These are phyloP conservation scores for Yamadazyma triangularis DNA, from an alignment of 1,139 yeast species.

Conservation along the genomic window DNA sequence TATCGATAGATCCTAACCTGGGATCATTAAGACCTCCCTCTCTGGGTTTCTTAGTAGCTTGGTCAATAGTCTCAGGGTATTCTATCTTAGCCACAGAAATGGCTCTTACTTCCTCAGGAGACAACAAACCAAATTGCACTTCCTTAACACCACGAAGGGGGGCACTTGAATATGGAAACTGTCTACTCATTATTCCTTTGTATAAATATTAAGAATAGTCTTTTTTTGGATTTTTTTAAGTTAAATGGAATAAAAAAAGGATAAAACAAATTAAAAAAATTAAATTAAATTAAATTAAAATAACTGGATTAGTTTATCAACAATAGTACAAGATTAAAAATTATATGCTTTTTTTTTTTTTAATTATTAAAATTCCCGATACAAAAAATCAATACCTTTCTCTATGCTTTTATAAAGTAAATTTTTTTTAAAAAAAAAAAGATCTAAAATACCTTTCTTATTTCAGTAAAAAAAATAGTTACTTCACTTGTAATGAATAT, in stretches of 20 bases:
- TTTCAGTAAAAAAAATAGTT: no score
- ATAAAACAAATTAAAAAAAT: constrained; percentile 4
- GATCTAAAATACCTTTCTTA: no score
- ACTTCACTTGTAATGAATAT: neutral
- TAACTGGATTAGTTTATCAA: no score
- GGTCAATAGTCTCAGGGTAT: constrained; percentile 99
- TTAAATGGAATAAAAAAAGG: constrained; percentile 2
- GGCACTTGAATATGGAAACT: constrained; percentile 94
- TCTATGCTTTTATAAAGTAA: no score
- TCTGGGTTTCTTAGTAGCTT: constrained; percentile 88
- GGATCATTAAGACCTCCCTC: constrained; percentile 98
- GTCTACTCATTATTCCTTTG: constrained; percentile 36
- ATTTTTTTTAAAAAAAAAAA: no score
- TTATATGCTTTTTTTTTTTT: neutral
- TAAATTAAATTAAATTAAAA: constrained; percentile 4
- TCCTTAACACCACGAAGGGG: constrained; percentile 95
- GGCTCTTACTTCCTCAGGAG: constrained; percentile 97
- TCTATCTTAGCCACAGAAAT: constrained; percentile 96
- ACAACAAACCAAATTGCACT: constrained; percentile 95
- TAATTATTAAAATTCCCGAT: no score
- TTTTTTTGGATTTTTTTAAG: constrained; percentile 4
- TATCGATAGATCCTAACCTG: constrained; percentile 92
- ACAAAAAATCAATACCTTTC: no score
- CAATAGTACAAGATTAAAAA: no score
- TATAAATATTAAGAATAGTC: constrained; percentile 1